Percentiles rank a stretch among this genome's conserved stretches.
These are phyloP conservation scores for Aeschynomene evenia DNA, from an alignment of 306 rosid species.

Conservation along the genomic window DNA sequence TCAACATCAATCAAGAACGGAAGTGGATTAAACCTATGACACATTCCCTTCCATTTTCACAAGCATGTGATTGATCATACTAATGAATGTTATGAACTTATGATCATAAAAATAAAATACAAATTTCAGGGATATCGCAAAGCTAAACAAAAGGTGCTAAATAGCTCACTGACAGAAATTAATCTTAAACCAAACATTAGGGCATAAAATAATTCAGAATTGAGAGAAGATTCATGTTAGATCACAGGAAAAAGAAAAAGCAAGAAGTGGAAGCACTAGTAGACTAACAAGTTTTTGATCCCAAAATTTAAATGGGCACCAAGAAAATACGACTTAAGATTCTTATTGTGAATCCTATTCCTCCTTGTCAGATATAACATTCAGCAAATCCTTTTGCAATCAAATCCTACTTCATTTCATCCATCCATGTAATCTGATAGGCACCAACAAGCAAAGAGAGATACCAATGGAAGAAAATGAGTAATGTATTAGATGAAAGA, in stretches of 20 bases:
- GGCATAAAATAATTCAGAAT: background rate
- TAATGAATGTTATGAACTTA: background rate
- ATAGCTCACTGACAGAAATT: slow-evolving; percentile 2
- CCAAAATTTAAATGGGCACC: no score
- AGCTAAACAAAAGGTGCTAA: slow-evolving; percentile 8
- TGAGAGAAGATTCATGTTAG: background rate
- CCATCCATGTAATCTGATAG: background rate
- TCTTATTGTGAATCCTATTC: background rate
- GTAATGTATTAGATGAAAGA: no score
- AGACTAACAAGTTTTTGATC: no score
- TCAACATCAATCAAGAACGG: background rate
- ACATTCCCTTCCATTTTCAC: background rate
- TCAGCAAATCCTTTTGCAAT: background rate
- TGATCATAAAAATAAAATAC: no score
- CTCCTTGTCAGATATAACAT: background rate
- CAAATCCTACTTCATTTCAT: background rate
- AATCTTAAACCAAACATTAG: background rate
- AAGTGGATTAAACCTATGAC: background rate
- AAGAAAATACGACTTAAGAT: background rate
- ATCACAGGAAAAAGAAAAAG: background rate
- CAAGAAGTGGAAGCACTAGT: background rate
- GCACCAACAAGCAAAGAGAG: no score
- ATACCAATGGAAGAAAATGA: no score
- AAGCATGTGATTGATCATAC: background rate
- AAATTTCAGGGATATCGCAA: background rate